These are phyloP conservation scores for Bretschneidera sinensis DNA, from an alignment of 345 rosid species.

Conservation along the genomic window DNA sequence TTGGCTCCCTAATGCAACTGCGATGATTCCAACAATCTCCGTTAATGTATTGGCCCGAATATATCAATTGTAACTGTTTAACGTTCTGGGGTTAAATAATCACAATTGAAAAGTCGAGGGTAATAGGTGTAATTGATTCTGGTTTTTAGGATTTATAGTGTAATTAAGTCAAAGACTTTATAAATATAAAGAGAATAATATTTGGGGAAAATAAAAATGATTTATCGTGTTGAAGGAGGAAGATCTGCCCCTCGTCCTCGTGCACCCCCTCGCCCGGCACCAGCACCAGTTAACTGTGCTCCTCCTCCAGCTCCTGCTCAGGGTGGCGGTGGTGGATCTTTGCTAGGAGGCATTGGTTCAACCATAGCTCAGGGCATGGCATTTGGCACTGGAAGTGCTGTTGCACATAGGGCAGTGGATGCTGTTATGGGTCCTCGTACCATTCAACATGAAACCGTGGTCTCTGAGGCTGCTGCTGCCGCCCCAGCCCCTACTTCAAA, in stretches of 20 bases:
- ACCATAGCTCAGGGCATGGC: constrained; percentile 99
- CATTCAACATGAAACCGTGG: constrained; percentile 72
- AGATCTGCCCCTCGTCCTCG: constrained; percentile 54
- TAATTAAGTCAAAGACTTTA: too few species aligned
- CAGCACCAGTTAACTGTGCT: constrained; percentile 54
- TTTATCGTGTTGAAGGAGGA: too few species aligned
- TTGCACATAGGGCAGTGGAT: constrained; percentile 96
- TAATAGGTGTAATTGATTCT: too few species aligned
- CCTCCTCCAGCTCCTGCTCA: constrained; percentile 89
- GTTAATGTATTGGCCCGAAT: too few species aligned
- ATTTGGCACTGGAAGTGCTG: constrained; percentile 88
- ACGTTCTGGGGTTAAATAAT: too few species aligned
- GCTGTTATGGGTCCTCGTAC: constrained; percentile 95
- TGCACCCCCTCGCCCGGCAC: constrained; percentile 52
- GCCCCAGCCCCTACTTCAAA: constrained; percentile 42
- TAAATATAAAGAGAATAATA: too few species aligned
- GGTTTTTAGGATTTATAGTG: too few species aligned
- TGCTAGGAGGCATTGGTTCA: constrained; percentile 87
- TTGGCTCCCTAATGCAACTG: too few species aligned
- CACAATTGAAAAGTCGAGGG: too few species aligned
- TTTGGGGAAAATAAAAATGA: too few species aligned
- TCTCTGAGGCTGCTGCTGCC: constrained; percentile 44
- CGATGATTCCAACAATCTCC: too few species aligned
- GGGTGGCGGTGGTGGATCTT: constrained; percentile 61
- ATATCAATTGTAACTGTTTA: too few species aligned